Conservation (phyloP, 2,329 filamentous ascomycete genomes). For the Botrytis cinerea region DNA sequence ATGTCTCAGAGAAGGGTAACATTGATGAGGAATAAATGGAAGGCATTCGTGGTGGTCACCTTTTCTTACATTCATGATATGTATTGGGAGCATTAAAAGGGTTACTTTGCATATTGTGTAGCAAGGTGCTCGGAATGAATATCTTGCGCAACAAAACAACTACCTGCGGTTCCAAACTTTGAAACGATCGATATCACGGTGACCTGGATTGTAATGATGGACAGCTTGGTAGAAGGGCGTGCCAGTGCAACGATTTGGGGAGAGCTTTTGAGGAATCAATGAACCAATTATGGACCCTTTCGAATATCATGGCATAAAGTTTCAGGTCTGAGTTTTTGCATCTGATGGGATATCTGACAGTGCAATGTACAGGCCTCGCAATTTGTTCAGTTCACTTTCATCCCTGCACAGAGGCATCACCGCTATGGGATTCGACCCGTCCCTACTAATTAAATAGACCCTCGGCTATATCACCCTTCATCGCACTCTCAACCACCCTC, state of each 20-base stretch:
- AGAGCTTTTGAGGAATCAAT: constrained; percentile 13
- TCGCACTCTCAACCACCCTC: not conserved
- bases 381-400: not conserved
- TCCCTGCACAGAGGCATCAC: not conserved
- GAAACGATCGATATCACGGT: constrained; percentile 19
- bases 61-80: constrained; percentile 34
- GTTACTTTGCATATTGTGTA: constrained; percentile 42
- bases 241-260: constrained; percentile 16
- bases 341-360: not conserved
- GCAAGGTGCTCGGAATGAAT: constrained; percentile 41
- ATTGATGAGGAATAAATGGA: constrained; percentile 64
- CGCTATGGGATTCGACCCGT: not conserved
- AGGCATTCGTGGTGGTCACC: constrained; percentile 30
- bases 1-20: constrained; percentile 99
- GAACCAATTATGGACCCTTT: constrained; percentile 19
- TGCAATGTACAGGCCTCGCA: not conserved
- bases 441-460: not conserved
- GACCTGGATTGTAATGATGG: constrained; percentile 15
- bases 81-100: constrained; percentile 32
- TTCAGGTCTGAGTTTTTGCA: not conserved
- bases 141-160: constrained; percentile 34
- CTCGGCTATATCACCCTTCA: not conserved
- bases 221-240: constrained; percentile 13
- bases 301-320: not conserved
- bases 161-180: constrained; percentile 17